These are phyloP conservation scores for Rhodotorula babjevae DNA, from an alignment of 768 basidiomycete species.

Conservation along the genomic window DNA sequence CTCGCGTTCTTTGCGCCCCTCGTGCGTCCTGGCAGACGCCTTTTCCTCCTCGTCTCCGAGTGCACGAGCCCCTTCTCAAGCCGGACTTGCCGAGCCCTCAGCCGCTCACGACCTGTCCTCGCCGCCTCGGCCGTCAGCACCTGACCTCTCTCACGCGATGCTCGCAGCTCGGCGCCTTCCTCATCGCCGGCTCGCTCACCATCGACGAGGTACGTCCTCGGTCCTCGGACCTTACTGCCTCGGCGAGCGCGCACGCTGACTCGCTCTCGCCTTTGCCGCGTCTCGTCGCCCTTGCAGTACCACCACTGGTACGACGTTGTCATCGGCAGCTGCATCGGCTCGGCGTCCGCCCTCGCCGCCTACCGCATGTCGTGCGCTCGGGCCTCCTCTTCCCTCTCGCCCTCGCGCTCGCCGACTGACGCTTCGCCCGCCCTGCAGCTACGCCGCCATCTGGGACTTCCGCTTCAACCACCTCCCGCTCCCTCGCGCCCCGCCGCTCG, in stretches of 20 bases:
- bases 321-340: conserved; percentile 56
- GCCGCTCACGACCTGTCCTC: too few relatives aligned
- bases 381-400: not conserved
- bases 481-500: conserved; percentile 43
- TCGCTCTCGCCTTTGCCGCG: not conserved
- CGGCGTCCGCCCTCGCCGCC: conserved; percentile 51
- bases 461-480: conserved; percentile 59
- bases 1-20: conserved; percentile 58
- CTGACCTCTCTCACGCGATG: not conserved
- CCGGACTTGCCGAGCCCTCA: too few relatives aligned
- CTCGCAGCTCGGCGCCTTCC: conserved; percentile 50
- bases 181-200: conserved; percentile 58
- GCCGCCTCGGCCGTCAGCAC: too few relatives aligned
- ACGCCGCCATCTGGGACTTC: conserved; percentile 58
- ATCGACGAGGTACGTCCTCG: conserved; percentile 52
- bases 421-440: conserved; percentile 45
- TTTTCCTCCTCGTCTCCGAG: too few relatives aligned
- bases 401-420: not conserved
- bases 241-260: too few relatives aligned
- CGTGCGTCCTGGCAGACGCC: not conserved
- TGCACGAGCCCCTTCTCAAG: too few relatives aligned
- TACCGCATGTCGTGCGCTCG: conserved; percentile 34
- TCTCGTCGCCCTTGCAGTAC: conserved; percentile 3
- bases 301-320: conserved; percentile 62
- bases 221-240: not conserved